Percentiles rank a stretch among this genome's conserved stretches.
Conservation (phyloP, 495 filamentous ascomycete species). For the Aspergillus indologenus region DNA sequence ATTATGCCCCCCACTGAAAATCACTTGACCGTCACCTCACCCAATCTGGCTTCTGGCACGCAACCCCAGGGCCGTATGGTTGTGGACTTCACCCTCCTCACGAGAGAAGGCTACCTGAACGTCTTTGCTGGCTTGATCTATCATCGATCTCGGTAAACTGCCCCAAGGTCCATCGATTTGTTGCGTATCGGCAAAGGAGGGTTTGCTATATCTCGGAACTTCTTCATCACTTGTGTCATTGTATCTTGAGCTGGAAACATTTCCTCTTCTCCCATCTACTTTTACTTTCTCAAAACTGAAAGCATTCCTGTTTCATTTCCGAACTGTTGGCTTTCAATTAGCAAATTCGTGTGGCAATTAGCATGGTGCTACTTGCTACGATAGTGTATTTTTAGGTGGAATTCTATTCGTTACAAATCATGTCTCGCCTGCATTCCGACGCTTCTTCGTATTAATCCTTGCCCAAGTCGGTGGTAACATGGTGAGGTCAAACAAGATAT, state of each 20-base stretch:
- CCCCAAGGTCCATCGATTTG: too few species aligned
- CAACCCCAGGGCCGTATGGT: conserved; percentile 35
- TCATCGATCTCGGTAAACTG: conserved; percentile 29
- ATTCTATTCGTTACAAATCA: neutral
- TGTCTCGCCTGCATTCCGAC: too few species aligned
- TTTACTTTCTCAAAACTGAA: neutral
- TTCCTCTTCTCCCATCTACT: neutral
- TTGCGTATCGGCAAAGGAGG: too few species aligned
- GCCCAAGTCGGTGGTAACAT: too few species aligned
- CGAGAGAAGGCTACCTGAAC: conserved; percentile 45
- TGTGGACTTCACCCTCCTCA: conserved; percentile 45
- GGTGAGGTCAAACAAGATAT: too few species aligned
- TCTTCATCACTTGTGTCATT: too few species aligned
- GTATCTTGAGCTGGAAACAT: neutral
- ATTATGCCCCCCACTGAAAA: conserved; percentile 30
- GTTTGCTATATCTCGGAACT: neutral
- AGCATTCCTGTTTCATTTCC: neutral
- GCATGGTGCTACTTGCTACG: neutral
- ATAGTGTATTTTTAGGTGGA: neutral
- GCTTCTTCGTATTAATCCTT: neutral
- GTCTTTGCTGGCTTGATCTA: conserved; percentile 46
- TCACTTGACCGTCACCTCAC: conserved; percentile 27
- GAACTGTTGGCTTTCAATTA: neutral
- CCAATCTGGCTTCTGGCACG: conserved; percentile 26
- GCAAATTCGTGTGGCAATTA: neutral